phyloP scores from a whole-genome alignment of 108 stramenopile species.

The Conticribra weissflogii region DNA sequence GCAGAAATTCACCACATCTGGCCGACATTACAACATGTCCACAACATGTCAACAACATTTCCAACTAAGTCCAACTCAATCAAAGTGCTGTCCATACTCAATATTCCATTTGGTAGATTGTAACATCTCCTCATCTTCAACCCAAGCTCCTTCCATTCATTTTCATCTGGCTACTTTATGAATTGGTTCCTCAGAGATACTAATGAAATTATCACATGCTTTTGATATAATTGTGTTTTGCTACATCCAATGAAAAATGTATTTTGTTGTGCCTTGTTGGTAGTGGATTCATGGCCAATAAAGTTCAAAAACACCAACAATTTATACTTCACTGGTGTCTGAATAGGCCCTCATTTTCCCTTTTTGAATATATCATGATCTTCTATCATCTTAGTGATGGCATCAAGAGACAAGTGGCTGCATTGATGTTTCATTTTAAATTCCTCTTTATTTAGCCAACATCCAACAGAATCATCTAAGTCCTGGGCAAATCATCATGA shows the following conservation, averaged over 20 bases:
- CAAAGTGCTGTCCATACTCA: conserved; percentile 34
- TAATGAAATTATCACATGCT: conserved; percentile 12
- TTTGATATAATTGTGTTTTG: neutral
- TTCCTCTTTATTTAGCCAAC: conserved; percentile 9
- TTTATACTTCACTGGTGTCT: conserved; percentile 25
- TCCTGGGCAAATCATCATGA: no score
- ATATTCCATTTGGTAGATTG: conserved; percentile 30
- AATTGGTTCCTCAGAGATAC: neutral
- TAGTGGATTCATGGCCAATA: conserved; percentile 14
- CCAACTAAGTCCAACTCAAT: conserved; percentile 18
- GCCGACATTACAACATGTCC: no score
- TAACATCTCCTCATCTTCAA: neutral
- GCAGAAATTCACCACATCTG: no score
- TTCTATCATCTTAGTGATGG: conserved; percentile 18
- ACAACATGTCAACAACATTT: no score
- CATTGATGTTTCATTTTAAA: conserved; percentile 11
- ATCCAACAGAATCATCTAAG: no score
- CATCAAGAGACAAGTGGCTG: neutral
- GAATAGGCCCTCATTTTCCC: conserved; percentile 6
- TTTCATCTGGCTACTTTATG: conserved; percentile 32
- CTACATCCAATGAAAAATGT: neutral
- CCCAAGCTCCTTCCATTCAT: conserved; percentile 30
- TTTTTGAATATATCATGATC: conserved; percentile 23
- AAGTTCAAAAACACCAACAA: conserved; percentile 27
- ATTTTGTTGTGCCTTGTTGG: neutral